phyloP scores from a whole-genome alignment of 108 stramenopile genomes.

The Pseudonitzschia delicatissima region DNA sequence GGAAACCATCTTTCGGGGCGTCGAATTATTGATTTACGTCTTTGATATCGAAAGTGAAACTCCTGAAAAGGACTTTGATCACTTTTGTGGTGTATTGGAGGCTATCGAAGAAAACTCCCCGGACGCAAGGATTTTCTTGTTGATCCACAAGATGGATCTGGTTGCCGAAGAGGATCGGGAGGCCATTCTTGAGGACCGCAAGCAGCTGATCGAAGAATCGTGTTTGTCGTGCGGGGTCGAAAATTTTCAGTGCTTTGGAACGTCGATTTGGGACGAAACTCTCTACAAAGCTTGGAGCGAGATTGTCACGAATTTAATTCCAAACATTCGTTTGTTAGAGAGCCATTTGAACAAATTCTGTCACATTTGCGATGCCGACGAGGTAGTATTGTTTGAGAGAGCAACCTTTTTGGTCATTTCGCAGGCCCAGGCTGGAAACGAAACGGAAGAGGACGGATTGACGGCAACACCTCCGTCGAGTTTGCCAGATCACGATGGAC shows the following conservation, averaged over 20 bases:
- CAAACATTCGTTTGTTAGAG: slow-evolving; percentile 93
- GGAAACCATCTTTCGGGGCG: slow-evolving; percentile 96
- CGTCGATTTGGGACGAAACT: slow-evolving; percentile 98
- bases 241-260: slow-evolving; percentile 87
- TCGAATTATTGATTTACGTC: slow-evolving; percentile 98
- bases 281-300: slow-evolving; percentile 96
- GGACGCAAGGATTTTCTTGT: slow-evolving; percentile 94
- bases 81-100: slow-evolving; percentile 84
- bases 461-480: slow-evolving; percentile 6
- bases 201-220: slow-evolving; percentile 72
- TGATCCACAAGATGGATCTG: slow-evolving; percentile 99
- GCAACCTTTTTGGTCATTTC: slow-evolving; percentile 97
- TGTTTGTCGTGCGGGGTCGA: slow-evolving; percentile 72
- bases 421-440: slow-evolving; percentile 53
- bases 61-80: slow-evolving; percentile 91
- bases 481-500: slow-evolving; percentile 1
- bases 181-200: slow-evolving; percentile 80
- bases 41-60: slow-evolving; percentile 94
- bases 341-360: slow-evolving; percentile 92
- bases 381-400: slow-evolving; percentile 97
- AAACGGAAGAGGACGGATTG: not conserved
- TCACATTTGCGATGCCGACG: slow-evolving; percentile 94
- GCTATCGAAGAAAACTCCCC: slow-evolving; percentile 95
- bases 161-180: slow-evolving; percentile 86
- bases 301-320: slow-evolving; percentile 97